phyloP scores from a whole-genome alignment of 257 asterid genomes.

The Jacaranda mimosifolia region DNA sequence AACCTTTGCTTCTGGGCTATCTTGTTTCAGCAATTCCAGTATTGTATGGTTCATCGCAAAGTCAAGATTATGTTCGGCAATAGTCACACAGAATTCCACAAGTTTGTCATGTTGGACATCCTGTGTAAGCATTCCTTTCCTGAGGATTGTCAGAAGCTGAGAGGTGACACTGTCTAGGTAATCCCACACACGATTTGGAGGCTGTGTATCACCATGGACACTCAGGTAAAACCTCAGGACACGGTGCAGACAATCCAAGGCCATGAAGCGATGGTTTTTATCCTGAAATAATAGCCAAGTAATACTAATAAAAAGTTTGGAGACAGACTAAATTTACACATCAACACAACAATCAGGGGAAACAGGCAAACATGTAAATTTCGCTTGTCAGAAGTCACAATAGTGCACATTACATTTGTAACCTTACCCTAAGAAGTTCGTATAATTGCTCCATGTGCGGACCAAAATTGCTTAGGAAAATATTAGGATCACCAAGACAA shows the following conservation, averaged over 20 bases:
- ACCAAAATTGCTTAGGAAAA: slow-evolving; percentile 88
- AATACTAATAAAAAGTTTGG: slow-evolving; percentile 22
- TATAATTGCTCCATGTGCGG: slow-evolving; percentile 96
- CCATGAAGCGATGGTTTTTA: slow-evolving; percentile 98
- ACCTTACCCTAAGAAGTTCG: slow-evolving; percentile 90
- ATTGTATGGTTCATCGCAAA: slow-evolving; percentile 96
- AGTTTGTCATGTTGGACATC: slow-evolving; percentile 99
- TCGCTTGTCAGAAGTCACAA: slow-evolving; percentile 22
- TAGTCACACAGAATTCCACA: slow-evolving; percentile 95
- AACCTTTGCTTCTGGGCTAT: slow-evolving; percentile 97
- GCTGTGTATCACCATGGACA: slow-evolving; percentile 93
- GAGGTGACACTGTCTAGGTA: slow-evolving; percentile 98
- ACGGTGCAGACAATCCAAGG: slow-evolving; percentile 96
- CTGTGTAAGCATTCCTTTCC: slow-evolving; percentile 96
- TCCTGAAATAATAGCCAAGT: slow-evolving; percentile 65
- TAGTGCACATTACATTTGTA: slow-evolving; percentile 28
- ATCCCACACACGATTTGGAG: slow-evolving; percentile 97
- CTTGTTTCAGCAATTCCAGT: slow-evolving; percentile 95
- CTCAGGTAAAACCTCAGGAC: slow-evolving; percentile 94
- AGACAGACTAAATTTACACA: neutral
- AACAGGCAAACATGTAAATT: slow-evolving; percentile 18
- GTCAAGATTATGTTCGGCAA: slow-evolving; percentile 99
- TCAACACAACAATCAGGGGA: neutral
- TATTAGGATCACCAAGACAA: slow-evolving; percentile 95
- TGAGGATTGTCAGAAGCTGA: slow-evolving; percentile 89